Base-by-base conservation (phyloP, 371 early-diverging fungal genomes). In the Mucor racemosus region DNA sequence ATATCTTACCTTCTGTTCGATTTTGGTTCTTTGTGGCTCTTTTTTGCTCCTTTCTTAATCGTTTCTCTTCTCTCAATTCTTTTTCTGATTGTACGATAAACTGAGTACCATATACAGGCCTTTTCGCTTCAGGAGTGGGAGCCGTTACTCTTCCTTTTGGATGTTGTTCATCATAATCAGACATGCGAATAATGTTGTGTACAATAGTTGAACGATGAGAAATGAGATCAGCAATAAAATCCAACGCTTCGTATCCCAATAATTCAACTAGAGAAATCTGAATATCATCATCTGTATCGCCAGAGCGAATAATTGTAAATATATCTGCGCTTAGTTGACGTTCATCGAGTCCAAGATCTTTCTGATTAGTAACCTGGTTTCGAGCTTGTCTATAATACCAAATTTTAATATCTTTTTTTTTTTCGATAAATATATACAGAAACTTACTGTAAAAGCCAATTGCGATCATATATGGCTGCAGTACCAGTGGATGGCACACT, bases 181-280 rank as follows among this genome's bases (percentile, higher is more conserved):
- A 76, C 76, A 81, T 78, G 10, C 66, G 75, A 73, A 80, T 79
- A 40, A 86, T 80, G 67, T 85, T 86, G 36, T 78, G 78, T 13
- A 86, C 84, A 50, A 86, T 78, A 13, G 69, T 74, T 1, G 73
- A 62, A 14, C 88, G 78, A 67, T 85, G 77, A 5, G 81, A 66
- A 11, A 90, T 72, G 5, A 90, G 68, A 0, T 71, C 77, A 0
- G 84, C 76, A 31, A 92, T 83, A 44, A 93, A 84, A 40, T 92
- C 91, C 46, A 94, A 73, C 26, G 86, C 86, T 35, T 91, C 90
- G 68, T 79, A 92, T 1, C 95, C 95, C n/a, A 94, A 76, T 0
- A 91, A 72, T 67, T 94, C 94, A 5, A 94, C 82, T 19, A 94
- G 76, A 35, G 77, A 72, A 13, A 75, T 81, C 65, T 92, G 89